Evolutionary conservation across 2,329 filamentous ascomycete genomes (phyloP).

Genomic region (Nemania bipapillata): DNA sequence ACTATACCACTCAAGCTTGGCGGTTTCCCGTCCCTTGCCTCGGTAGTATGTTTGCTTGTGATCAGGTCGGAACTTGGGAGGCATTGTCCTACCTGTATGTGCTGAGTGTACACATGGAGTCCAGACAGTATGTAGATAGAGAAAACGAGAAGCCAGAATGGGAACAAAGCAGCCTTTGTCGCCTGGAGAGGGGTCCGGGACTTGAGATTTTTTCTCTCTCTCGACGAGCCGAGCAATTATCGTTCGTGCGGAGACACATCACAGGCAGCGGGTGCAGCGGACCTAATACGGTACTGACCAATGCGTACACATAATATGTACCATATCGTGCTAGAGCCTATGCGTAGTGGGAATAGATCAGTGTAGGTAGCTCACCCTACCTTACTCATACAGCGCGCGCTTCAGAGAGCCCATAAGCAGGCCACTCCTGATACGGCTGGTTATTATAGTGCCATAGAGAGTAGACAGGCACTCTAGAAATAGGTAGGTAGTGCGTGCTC

Average conservation of each 20-base stretch:
- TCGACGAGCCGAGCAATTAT: not conserved
- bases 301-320: not conserved
- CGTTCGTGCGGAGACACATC: not conserved
- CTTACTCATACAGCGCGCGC: not conserved
- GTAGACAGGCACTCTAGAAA: not conserved
- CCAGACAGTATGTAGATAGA: too few relatives aligned
- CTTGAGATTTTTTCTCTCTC: not conserved
- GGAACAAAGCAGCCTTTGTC: conserved; percentile 8
- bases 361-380: not conserved
- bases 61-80: conserved; percentile 3
- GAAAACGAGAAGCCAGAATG: not conserved
- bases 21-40: conserved; percentile 24
- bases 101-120: not conserved
- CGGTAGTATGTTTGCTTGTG: conserved; percentile 30
- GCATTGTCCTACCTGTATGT: conserved; percentile 6
- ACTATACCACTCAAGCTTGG: conserved; percentile 5
- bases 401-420: conserved; percentile 5
- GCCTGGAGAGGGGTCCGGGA: not conserved
- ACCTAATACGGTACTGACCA: not conserved
- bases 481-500: not conserved
- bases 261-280: not conserved
- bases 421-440: not conserved
- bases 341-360: not conserved
- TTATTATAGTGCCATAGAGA: not conserved
- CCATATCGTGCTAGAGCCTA: not conserved